Base-by-base conservation (phyloP, 345 rosid genomes). In the Melastoma malabathricum region DNA sequence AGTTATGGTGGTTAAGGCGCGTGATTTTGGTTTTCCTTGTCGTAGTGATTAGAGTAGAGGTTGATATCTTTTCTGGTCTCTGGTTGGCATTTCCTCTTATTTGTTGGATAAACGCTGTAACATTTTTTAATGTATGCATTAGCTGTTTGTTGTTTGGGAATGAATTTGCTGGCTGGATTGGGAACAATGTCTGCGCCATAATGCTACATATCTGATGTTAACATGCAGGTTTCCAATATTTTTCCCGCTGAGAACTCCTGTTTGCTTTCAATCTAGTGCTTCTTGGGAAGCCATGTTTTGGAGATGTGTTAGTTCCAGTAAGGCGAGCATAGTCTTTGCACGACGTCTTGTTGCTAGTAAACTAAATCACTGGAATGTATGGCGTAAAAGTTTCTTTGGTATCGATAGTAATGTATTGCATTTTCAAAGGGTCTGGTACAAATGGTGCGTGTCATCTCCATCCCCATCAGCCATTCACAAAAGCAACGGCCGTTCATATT, bases 401-500 rank as follows among this genome's bases (percentile, higher is more conserved):
- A 44, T 31, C 49, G 7, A 14, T 3, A 27, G 34, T 34, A 6
- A 45, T 19, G 9, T 44, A 47, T 48, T 39, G 22, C 22, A 10
- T 44, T 60, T 18, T 47, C 52, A 18, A 67, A 92, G n/a, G 98
- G 98, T 88, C 54, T 92, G 98, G 97, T 88, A 92, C 38, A 97
- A 92, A 60, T 92, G 98, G 98, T 76, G 86, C 22, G 90, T 83
- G 51, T 52, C 82, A 22, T 76, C 88, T 43, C 97, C 95, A 7
- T 18, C 50, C 45, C 70, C 74, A 22, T 72, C 84, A 14, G 77
- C 97, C 10, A 50, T 88, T 46, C 98, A 88, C 75, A 92, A 92
- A 78, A 74, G 76, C 79, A 88, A 79, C 52, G 98, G 97, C 14
- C 95, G 97, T 43, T 92, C 98, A 2, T 84, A 88, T 34, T 83